Evolutionary conservation across 2,329 filamentous ascomycete species (phyloP).

Genomic region (Fusarium mundagurra): DNA sequence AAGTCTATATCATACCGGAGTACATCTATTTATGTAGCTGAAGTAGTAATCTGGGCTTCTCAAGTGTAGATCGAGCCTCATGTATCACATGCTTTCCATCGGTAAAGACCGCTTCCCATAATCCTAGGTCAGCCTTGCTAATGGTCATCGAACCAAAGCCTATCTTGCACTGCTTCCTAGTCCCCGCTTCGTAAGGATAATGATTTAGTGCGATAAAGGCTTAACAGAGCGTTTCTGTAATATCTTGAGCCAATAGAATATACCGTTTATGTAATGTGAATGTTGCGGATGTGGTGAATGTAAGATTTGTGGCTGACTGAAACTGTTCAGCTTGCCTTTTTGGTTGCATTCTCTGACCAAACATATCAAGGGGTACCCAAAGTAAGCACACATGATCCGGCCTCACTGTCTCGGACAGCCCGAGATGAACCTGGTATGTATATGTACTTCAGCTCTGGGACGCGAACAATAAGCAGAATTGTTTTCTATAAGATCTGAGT

Average conservation of each 20-base stretch:
- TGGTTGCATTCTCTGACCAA: background rate
- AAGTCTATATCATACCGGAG: background rate
- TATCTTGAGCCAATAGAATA: background rate
- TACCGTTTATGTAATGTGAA: background rate
- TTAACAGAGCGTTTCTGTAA: background rate
- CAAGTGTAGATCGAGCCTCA: background rate
- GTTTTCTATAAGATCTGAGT: background rate
- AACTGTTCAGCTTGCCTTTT: background rate
- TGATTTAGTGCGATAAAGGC: background rate
- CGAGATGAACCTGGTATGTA: background rate
- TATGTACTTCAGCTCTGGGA: background rate
- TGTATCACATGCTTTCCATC: background rate
- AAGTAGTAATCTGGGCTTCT: background rate
- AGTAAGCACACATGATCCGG: background rate
- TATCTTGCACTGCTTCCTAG: too few relatives aligned
- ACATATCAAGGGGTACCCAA: background rate
- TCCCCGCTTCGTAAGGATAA: background rate
- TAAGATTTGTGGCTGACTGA: background rate
- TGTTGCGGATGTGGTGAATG: background rate
- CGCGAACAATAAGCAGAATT: background rate
- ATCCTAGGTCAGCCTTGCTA: fast-evolving
- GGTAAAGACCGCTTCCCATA: background rate
- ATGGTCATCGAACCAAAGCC: background rate
- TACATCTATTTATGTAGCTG: background rate
- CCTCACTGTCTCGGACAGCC: background rate